Evolutionary conservation across 768 basidiomycete genomes (phyloP).

Genomic region (Panaeolus papilionaceus): DNA sequence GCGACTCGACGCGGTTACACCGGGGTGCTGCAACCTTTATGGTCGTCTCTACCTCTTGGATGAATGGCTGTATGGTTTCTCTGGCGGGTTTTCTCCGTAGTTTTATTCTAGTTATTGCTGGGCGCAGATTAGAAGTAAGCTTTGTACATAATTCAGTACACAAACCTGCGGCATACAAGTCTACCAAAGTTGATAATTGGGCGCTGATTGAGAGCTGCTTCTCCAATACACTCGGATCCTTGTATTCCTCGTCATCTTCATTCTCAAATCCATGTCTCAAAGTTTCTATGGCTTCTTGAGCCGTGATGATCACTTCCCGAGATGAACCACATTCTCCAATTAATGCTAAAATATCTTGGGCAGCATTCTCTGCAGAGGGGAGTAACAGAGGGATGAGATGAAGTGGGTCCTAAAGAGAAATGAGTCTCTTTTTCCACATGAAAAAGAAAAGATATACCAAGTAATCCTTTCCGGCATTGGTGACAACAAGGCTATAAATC

Average conservation of each 20-base stretch:
- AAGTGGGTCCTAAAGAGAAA: constrained; percentile 46
- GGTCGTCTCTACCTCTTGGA: constrained; percentile 42
- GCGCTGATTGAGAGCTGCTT: constrained; percentile 29
- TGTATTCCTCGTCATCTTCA: constrained; percentile 33
- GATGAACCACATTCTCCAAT: constrained; percentile 48
- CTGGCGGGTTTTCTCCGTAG: constrained; percentile 47
- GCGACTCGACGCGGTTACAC: constrained; percentile 38
- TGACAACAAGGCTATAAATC: constrained; percentile 36
- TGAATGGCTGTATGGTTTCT: constrained; percentile 48
- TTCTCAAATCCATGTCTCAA: constrained; percentile 34
- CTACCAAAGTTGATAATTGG: constrained; percentile 45
- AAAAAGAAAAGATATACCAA: constrained; percentile 30
- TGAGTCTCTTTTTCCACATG: neutral
- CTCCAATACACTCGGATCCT: constrained; percentile 19
- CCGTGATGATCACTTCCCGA: constrained; percentile 53
- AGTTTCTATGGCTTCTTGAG: constrained; percentile 51
- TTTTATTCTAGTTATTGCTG: constrained; percentile 54
- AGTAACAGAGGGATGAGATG: constrained; percentile 48
- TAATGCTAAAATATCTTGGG: constrained; percentile 44
- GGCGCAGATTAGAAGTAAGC: constrained; percentile 14
- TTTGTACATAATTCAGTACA: neutral
- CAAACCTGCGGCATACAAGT: constrained; percentile 48
- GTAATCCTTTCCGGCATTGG: constrained; percentile 25
- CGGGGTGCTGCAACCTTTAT: constrained; percentile 34
- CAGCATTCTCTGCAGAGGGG: constrained; percentile 41